phyloP scores from a whole-genome alignment of 257 asterid species.

The Plantago ovata region DNA sequence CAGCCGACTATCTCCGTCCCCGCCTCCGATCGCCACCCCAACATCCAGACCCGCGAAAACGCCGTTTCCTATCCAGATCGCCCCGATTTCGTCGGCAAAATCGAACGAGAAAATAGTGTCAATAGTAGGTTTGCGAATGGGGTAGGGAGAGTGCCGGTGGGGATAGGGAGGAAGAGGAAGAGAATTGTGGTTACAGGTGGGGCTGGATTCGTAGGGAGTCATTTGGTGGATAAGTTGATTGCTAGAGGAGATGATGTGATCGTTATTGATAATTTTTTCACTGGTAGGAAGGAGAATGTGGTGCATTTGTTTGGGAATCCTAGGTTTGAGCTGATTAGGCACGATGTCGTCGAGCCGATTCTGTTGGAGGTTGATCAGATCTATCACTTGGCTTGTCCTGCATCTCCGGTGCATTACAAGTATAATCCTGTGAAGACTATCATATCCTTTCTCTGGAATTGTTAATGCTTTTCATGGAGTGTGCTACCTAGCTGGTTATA shows the following conservation, averaged over 20 bases:
- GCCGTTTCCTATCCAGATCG: background rate
- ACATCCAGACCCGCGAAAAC: background rate
- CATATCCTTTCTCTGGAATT: constrained; percentile 44
- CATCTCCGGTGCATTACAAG: constrained; percentile 71
- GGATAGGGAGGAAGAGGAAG: constrained; percentile 52
- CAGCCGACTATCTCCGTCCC: constrained; percentile 41
- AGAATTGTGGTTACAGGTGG: constrained; percentile 75
- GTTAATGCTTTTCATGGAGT: background rate
- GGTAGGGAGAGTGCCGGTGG: constrained; percentile 65
- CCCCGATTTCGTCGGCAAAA: background rate
- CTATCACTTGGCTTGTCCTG: constrained; percentile 80
- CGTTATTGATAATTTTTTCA: constrained; percentile 68
- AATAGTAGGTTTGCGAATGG: constrained; percentile 30
- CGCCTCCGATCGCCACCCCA: constrained; percentile 15
- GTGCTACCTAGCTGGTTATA: too few relatives aligned
- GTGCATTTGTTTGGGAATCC: constrained; percentile 69
- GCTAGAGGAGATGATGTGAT: constrained; percentile 77
- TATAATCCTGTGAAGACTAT: constrained; percentile 74
- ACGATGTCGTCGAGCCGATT: constrained; percentile 71
- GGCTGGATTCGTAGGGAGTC: constrained; percentile 79
- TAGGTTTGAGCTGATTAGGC: constrained; percentile 73
- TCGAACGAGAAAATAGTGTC: background rate
- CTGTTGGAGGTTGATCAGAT: constrained; percentile 79
- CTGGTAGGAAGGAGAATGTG: constrained; percentile 73
- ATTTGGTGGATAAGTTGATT: constrained; percentile 68